Conservation (phyloP, 2,329 filamentous ascomycete species). For the Aspergillus candidus region DNA sequence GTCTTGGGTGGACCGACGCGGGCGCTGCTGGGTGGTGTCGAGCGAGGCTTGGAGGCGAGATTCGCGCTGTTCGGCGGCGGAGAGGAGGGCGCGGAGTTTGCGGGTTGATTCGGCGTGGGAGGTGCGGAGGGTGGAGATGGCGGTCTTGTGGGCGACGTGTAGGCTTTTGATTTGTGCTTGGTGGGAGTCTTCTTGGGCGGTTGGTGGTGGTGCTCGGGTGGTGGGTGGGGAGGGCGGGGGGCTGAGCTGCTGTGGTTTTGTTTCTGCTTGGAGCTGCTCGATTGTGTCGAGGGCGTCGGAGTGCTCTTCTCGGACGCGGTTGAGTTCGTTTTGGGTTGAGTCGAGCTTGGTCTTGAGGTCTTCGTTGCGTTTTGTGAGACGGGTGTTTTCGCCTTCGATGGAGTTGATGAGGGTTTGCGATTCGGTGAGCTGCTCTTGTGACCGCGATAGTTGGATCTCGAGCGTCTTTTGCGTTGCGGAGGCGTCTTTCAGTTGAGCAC, state of each 20-base stretch:
- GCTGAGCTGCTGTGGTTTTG: slow-evolving; percentile 24
- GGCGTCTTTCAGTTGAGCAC: slow-evolving; percentile 26
- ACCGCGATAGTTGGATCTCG: slow-evolving; percentile 31
- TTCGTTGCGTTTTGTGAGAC: slow-evolving; percentile 29
- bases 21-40: slow-evolving; percentile 12
- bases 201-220: slow-evolving; percentile 8
- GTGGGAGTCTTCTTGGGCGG: slow-evolving; percentile 27
- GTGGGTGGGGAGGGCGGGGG: slow-evolving; percentile 25
- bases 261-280: slow-evolving; percentile 24
- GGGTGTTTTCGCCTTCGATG: slow-evolving; percentile 36
- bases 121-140: slow-evolving; percentile 32
- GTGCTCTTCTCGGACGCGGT: slow-evolving; percentile 26
- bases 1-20: slow-evolving; percentile 16
- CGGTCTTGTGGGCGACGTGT: slow-evolving; percentile 31
- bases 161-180: slow-evolving; percentile 32
- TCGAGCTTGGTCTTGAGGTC: slow-evolving; percentile 29
- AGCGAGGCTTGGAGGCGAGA: slow-evolving; percentile 29
- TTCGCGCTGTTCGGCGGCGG: slow-evolving; percentile 31
- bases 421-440: slow-evolving; percentile 33
- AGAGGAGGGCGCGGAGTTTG: slow-evolving; percentile 30
- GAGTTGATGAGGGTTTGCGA: slow-evolving; percentile 32
- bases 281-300: slow-evolving; percentile 27
- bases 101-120: slow-evolving; percentile 34
- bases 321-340: slow-evolving; percentile 27
- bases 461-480: slow-evolving; percentile 23